Evolutionary conservation across 2,329 filamentous ascomycete species (phyloP).

Genomic region (Venturiaceae sp.): DNA sequence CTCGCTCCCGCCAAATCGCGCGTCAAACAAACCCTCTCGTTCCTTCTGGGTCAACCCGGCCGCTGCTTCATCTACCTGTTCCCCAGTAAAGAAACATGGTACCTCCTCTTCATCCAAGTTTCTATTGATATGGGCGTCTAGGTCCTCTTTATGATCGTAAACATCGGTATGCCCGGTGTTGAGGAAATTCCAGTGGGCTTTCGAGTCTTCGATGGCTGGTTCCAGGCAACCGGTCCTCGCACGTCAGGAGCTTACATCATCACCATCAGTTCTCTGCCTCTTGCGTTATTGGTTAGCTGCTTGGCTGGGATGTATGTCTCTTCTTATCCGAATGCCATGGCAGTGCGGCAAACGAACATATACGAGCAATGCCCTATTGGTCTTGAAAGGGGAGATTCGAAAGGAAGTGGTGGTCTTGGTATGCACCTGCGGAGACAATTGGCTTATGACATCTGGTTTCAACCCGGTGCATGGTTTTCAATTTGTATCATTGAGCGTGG

Average conservation of each 20-base stretch:
- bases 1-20: constrained; percentile 9
- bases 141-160: constrained; percentile 56
- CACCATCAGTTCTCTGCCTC: constrained; percentile 43
- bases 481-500: constrained; percentile 51
- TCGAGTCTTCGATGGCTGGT: constrained; percentile 54
- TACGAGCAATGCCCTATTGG: constrained; percentile 62
- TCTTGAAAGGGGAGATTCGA: constrained; percentile 33
- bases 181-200: constrained; percentile 41
- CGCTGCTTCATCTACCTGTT: constrained; percentile 57
- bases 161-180: constrained; percentile 50
- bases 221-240: constrained; percentile 51
- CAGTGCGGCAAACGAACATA: constrained; percentile 59
- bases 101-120: constrained; percentile 52
- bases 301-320: constrained; percentile 60
- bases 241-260: constrained; percentile 59
- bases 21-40: constrained; percentile 23
- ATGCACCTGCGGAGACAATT: constrained; percentile 55
- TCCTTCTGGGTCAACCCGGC: constrained; percentile 28
- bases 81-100: constrained; percentile 54
- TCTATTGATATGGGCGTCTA: constrained; percentile 54
- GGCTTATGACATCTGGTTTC: constrained; percentile 58
- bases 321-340: constrained; percentile 53
- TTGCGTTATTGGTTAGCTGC: constrained; percentile 51
- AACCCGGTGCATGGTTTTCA: constrained; percentile 49
- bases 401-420: constrained; percentile 15